Percentiles rank a stretch among this genome's conserved stretches.
Evolutionary conservation across 2,329 filamentous ascomycete species (phyloP).

Genomic region (Diplodia intermedia): DNA sequence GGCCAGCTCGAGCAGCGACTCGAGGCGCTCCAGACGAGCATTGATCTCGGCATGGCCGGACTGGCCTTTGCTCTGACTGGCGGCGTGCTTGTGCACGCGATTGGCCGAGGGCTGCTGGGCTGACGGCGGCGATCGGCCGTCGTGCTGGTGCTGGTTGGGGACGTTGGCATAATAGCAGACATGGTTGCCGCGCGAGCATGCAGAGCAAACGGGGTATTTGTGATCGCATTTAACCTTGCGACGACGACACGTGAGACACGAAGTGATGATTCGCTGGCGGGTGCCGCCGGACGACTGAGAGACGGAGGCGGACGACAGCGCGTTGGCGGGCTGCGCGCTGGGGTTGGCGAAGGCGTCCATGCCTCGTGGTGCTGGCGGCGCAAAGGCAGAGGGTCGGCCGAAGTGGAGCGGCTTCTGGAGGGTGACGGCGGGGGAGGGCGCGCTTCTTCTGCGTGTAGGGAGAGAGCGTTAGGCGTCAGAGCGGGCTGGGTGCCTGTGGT

Average conservation of each 20-base stretch:
- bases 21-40: constrained; percentile 46
- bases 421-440: neutral
- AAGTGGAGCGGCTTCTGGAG: constrained; percentile 6
- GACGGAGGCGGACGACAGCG: neutral
- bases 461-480: constrained; percentile 17
- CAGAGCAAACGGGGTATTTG: constrained; percentile 48
- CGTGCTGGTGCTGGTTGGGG: constrained; percentile 33
- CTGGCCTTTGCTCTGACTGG: constrained; percentile 32
- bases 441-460: constrained; percentile 9
- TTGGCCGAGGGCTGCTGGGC: constrained; percentile 4
- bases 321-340: constrained; percentile 8
- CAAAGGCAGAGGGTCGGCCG: constrained; percentile 11
- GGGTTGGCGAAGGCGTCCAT: constrained; percentile 26
- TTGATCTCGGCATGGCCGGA: constrained; percentile 45
- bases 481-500: constrained; percentile 5
- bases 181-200: constrained; percentile 48
- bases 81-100: constrained; percentile 25
- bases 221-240: constrained; percentile 51
- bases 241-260: constrained; percentile 48
- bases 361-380: constrained; percentile 2
- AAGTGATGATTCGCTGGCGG: constrained; percentile 48
- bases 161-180: constrained; percentile 45
- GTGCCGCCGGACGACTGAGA: constrained; percentile 18
- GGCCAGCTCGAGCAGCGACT: constrained; percentile 42
- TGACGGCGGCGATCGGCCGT: constrained; percentile 21